Percentiles rank a stretch among this genome's conserved stretches.
These are phyloP conservation scores for Lachancea sp. DNA, from an alignment of 805 yeast species.

Conservation along the genomic window DNA sequence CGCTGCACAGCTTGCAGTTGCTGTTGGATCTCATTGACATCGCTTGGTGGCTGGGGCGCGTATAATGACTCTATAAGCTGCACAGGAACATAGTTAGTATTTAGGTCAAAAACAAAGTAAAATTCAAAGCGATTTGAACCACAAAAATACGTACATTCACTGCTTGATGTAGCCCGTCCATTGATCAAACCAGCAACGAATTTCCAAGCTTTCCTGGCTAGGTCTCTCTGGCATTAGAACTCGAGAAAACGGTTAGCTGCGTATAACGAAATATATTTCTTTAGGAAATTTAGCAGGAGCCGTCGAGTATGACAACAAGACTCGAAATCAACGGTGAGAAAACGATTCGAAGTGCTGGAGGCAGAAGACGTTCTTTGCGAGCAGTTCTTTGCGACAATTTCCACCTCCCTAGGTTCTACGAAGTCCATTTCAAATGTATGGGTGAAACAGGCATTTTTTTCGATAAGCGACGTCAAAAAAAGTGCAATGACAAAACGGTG, in stretches of 20 bases:
- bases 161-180: constrained; percentile 5
- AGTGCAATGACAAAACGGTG: no score
- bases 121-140: not conserved
- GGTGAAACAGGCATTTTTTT: no score
- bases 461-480: no score
- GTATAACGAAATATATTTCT: not conserved
- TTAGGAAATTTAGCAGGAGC: no score
- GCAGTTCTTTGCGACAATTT: no score
- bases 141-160: constrained; percentile 5
- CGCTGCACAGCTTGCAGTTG: constrained; percentile 27
- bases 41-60: constrained; percentile 23
- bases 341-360: no score
- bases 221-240: no score
- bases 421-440: no score
- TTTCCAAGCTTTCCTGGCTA: not conserved
- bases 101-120: not conserved
- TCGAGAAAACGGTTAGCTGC: not conserved
- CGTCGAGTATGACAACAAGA: no score
- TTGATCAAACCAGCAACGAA: not conserved
- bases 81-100: not conserved
- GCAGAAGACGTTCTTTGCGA: no score
- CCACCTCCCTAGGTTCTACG: no score
- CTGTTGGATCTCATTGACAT: constrained; percentile 29
- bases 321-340: no score
- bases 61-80: constrained; percentile 26